These are phyloP conservation scores for Curvularia eragrostidis DNA, from an alignment of 2,329 filamentous ascomycete genomes.

Conservation along the genomic window DNA sequence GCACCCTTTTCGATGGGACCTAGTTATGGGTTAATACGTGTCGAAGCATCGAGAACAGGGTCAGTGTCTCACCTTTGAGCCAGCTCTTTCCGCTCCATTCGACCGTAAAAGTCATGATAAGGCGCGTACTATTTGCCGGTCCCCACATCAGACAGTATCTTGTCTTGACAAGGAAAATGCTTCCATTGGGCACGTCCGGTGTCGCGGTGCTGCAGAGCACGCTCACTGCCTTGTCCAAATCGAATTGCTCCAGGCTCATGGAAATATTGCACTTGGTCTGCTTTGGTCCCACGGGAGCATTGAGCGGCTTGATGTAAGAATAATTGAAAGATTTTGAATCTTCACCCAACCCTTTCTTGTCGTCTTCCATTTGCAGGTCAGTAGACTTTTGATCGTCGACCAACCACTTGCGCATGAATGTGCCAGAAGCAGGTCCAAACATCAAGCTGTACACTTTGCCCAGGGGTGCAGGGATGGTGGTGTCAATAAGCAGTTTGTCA, in stretches of 20 bases:
- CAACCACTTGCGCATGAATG: constrained; percentile 87
- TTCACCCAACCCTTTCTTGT: constrained; percentile 76
- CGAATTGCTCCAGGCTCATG: constrained; percentile 81
- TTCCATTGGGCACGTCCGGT: constrained; percentile 93
- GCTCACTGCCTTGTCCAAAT: constrained; percentile 85
- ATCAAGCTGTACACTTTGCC: constrained; percentile 90
- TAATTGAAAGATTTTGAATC: constrained; percentile 78
- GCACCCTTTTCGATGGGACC: constrained; percentile 96
- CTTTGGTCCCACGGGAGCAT: constrained; percentile 82
- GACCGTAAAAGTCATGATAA: constrained; percentile 87
- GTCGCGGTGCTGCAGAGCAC: constrained; percentile 86
- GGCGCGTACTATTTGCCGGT: constrained; percentile 80
- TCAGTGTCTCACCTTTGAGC: constrained; percentile 77
- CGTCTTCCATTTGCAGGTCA: constrained; percentile 83
- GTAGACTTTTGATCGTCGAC: constrained; percentile 85
- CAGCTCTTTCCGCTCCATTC: constrained; percentile 99
- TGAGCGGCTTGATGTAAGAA: constrained; percentile 90
- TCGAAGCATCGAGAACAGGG: neutral
- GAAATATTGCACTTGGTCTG: constrained; percentile 94
- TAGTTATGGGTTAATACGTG: constrained; percentile 50
- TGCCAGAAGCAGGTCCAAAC: constrained; percentile 79
- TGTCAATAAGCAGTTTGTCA: constrained; percentile 84
- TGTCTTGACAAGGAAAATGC: constrained; percentile 89
- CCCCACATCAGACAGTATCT: constrained; percentile 95
- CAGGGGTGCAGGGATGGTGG: constrained; percentile 82